These are phyloP conservation scores for Colletotrichum lini DNA, from an alignment of 2,329 filamentous ascomycete species.

Conservation along the genomic window DNA sequence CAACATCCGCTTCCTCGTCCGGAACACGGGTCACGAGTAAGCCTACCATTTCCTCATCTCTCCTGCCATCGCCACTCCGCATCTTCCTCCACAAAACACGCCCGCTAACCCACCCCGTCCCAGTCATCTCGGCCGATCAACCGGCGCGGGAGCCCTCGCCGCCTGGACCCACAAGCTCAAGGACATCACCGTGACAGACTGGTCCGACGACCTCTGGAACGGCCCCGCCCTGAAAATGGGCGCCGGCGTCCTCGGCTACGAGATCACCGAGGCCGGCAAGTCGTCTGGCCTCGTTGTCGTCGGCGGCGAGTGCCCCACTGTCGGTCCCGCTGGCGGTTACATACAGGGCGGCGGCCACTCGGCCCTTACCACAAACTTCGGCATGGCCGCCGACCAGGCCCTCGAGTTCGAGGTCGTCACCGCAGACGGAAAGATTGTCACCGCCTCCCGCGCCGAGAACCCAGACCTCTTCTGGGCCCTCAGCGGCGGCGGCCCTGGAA, in stretches of 20 bases:
- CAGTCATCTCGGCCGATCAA: conserved; percentile 54
- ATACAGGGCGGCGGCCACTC: conserved; percentile 73
- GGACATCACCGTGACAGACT: conserved; percentile 58
- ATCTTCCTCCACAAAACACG: background rate
- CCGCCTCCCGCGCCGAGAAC: conserved; percentile 62
- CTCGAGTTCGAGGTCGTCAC: conserved; percentile 71
- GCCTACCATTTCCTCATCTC: conserved; percentile 13
- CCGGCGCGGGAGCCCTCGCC: conserved; percentile 56
- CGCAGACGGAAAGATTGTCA: conserved; percentile 62
- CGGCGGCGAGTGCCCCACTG: conserved; percentile 65
- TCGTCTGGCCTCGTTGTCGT: conserved; percentile 53
- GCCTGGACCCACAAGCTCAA: conserved; percentile 59
- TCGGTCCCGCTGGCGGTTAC: conserved; percentile 73
- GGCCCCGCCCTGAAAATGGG: conserved; percentile 67
- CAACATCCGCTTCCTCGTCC: conserved; percentile 54
- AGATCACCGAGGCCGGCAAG: conserved; percentile 51
- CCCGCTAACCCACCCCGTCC: conserved; percentile 47
- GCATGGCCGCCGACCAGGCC: conserved; percentile 72
- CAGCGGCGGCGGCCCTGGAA: conserved; percentile 71
- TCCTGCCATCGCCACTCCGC: conserved; percentile 43
- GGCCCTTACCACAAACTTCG: conserved; percentile 66
- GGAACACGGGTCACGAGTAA: conserved; percentile 53
- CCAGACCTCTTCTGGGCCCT: conserved; percentile 76
- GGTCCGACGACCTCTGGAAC: conserved; percentile 57
- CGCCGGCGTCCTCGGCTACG: conserved; percentile 65